Conservation (phyloP, 768 basidiomycete species). For the Mycena polygramma region DNA sequence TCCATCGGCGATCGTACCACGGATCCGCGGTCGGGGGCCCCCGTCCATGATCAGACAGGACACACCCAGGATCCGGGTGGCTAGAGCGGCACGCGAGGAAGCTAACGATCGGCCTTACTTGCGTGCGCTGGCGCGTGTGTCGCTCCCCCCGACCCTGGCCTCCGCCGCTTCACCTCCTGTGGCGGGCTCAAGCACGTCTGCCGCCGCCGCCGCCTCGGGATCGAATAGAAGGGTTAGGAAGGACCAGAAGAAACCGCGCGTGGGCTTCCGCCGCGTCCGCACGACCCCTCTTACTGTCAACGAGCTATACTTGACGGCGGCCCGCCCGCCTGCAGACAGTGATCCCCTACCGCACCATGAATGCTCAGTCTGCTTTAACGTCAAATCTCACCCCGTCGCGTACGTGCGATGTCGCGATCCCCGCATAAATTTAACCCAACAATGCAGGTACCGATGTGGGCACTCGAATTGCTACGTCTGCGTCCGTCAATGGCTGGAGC, state of each 20-base stretch:
- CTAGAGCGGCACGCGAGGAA: background rate
- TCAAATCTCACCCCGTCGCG: slow-evolving; percentile 1
- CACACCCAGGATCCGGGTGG: background rate
- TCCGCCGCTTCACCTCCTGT: too few species aligned
- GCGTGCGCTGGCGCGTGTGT: background rate
- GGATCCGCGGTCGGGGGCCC: too few species aligned
- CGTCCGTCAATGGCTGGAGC: background rate
- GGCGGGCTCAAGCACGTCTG: too few species aligned
- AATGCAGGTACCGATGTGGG: background rate
- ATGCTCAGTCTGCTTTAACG: background rate
- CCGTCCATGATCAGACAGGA: background rate
- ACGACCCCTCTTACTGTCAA: background rate
- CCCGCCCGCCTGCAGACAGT: background rate
- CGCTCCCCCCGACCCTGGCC: too few species aligned
- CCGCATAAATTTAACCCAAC: background rate
- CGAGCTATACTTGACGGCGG: background rate
- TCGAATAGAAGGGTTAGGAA: too few species aligned
- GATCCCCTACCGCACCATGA: background rate
- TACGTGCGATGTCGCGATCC: background rate
- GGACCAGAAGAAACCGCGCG: too few species aligned
- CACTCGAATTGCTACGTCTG: background rate
- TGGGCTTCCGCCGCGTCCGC: too few species aligned
- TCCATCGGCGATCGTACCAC: too few species aligned
- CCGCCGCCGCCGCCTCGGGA: too few species aligned
- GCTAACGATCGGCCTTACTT: background rate